These are phyloP conservation scores for Starmera amethionina DNA, from an alignment of 805 yeast species.

Conservation along the genomic window DNA sequence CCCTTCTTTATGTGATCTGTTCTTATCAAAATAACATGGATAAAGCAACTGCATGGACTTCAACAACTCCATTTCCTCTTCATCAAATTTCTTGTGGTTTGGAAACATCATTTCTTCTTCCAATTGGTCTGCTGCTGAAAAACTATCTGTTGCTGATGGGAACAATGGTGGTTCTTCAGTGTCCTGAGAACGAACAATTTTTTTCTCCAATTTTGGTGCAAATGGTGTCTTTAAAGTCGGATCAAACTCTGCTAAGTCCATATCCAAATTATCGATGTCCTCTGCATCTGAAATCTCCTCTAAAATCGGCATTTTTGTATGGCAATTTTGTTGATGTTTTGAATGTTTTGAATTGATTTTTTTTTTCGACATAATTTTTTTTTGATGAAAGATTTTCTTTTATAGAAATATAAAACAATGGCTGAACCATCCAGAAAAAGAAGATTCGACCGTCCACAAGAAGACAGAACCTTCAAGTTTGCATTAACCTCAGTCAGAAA, in stretches of 20 bases:
- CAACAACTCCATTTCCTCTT: conserved; percentile 54
- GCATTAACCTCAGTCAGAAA: conserved; percentile 10
- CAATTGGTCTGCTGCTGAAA: neutral
- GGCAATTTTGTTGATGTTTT: no score
- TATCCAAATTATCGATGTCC: conserved; percentile 84
- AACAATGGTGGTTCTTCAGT: conserved; percentile 21
- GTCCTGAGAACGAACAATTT: conserved; percentile 54
- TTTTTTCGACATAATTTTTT: no score
- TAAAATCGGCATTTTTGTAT: conserved; percentile 49
- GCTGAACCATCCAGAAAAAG: neutral
- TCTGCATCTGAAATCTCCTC: conserved; percentile 74
- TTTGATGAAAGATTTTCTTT: no score
- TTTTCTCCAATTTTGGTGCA: conserved; percentile 59
- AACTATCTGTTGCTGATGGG: conserved; percentile 7
- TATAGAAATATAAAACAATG: no score
- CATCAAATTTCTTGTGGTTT: conserved; percentile 25
- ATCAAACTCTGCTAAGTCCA: conserved; percentile 90
- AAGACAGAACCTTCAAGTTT: neutral
- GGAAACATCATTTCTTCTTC: conserved; percentile 11
- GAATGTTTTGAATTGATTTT: no score
- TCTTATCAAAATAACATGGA: conserved; percentile 86
- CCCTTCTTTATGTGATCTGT: conserved; percentile 69
- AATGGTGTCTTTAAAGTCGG: conserved; percentile 57
- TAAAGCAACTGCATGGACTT: conserved; percentile 66
- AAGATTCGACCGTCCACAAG: neutral